Evolutionary conservation across 2,329 filamentous ascomycete species (phyloP).

Genomic region (Xylaria sp.): DNA sequence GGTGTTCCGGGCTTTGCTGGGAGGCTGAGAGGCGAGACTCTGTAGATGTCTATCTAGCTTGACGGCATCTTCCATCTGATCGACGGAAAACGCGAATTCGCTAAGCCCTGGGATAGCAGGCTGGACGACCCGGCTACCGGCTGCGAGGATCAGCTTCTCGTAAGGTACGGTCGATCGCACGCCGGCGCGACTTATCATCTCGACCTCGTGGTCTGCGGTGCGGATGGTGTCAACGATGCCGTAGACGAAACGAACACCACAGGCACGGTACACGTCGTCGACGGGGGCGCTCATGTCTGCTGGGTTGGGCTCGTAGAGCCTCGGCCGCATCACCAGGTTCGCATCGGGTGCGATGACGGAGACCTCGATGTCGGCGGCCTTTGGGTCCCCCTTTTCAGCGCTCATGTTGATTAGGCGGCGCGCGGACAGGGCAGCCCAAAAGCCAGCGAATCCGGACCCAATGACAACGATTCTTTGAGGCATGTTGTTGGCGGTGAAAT

Average conservation of each 20-base stretch:
- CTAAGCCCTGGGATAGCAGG: conserved; percentile 30
- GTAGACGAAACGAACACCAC: conserved; percentile 30
- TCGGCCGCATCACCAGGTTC: conserved; percentile 34
- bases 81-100: conserved; percentile 33
- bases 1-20: conserved; percentile 35
- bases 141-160: conserved; percentile 35
- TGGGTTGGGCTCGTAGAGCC: conserved; percentile 37
- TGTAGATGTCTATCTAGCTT: conserved; percentile 37
- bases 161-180: conserved; percentile 23
- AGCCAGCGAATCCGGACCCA: conserved; percentile 37
- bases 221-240: conserved; percentile 34
- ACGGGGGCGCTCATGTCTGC: conserved; percentile 32
- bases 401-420: conserved; percentile 32
- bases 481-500: conserved; percentile 24
- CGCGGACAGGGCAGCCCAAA: conserved; percentile 35
- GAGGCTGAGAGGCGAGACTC: conserved; percentile 29
- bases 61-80: conserved; percentile 37
- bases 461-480: conserved; percentile 34
- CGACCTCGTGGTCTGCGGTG: conserved; percentile 25
- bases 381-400: conserved; percentile 8
- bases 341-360: conserved; percentile 33
- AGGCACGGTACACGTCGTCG: conserved; percentile 35
- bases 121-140: conserved; percentile 34
- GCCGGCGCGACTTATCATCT: conserved; percentile 23
- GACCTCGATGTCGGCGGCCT: conserved; percentile 32